Evolutionary conservation across 495 filamentous ascomycete species (phyloP).

Genomic region (Penicillium argentinense): DNA sequence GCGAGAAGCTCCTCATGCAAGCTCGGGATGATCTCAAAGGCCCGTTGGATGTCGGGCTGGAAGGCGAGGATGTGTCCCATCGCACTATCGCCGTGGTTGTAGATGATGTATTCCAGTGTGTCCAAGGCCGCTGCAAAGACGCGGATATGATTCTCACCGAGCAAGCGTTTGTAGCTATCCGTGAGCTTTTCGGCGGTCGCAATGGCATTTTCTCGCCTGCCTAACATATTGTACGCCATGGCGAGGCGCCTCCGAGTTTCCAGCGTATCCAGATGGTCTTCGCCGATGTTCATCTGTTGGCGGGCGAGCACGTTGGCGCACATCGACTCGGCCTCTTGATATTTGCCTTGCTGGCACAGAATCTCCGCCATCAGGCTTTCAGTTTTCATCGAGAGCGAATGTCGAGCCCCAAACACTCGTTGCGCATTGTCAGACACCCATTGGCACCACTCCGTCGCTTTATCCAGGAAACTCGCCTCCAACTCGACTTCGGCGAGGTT

Average conservation of each 20-base stretch:
- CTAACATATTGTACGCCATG: constrained; percentile 23
- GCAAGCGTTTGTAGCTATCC: constrained; percentile 21
- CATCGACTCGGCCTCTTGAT: constrained; percentile 35
- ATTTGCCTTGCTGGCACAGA: constrained; percentile 26
- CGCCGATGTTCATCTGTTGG: constrained; percentile 40
- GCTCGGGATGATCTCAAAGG: constrained; percentile 11
- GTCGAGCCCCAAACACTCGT: constrained; percentile 31
- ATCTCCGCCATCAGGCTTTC: constrained; percentile 37
- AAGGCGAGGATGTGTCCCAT: neutral
- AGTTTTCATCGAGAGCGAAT: constrained; percentile 34
- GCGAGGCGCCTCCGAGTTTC: constrained; percentile 35
- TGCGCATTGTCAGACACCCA: constrained; percentile 36
- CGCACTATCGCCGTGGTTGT: constrained; percentile 15
- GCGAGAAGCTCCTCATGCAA: constrained; percentile 24
- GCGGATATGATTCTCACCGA: constrained; percentile 35
- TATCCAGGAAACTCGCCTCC: constrained; percentile 24
- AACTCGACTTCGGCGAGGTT: constrained; percentile 35
- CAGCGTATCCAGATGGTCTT: constrained; percentile 36
- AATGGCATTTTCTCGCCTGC: constrained; percentile 27
- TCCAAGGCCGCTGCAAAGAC: constrained; percentile 25
- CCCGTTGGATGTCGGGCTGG: constrained; percentile 16
- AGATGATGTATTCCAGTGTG: constrained; percentile 26
- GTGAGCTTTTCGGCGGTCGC: constrained; percentile 26
- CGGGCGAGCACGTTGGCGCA: constrained; percentile 38
- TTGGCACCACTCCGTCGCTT: constrained; percentile 32